A percentile compares a stretch with the other conserved stretches of the same genome.
Conservation (phyloP, 106 monocot genomes). For the Acanthochlamys bracteata region DNA sequence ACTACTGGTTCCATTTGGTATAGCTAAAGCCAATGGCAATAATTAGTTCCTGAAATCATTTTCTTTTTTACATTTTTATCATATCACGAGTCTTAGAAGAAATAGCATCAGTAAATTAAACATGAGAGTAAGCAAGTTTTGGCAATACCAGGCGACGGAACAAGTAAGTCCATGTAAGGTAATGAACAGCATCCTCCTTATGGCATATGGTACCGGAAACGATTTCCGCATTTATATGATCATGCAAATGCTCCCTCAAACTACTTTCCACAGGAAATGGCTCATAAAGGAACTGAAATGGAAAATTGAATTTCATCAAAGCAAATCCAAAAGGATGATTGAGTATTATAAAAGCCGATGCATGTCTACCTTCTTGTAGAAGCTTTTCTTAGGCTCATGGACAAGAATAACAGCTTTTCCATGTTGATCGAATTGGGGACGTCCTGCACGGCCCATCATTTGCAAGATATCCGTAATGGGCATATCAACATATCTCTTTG, state of each 20-base stretch:
- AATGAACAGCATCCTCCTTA: slow-evolving; percentile 98
- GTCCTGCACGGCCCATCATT: slow-evolving; percentile 98
- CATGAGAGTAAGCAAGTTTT: no score
- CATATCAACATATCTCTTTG: slow-evolving; percentile 88
- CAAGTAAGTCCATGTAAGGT: slow-evolving; percentile 99
- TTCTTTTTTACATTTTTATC: no score
- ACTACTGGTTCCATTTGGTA: no score
- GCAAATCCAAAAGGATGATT: no score
- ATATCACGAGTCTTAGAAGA: no score
- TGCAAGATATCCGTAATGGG: slow-evolving; percentile 93
- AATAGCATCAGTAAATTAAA: no score
- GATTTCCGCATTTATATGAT: slow-evolving; percentile 90
- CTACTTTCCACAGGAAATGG: slow-evolving; percentile 98
- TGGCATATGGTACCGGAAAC: slow-evolving; percentile 73
- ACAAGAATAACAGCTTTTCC: slow-evolving; percentile 96
- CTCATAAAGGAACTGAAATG: slow-evolving; percentile 90
- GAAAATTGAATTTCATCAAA: no score
- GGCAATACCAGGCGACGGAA: slow-evolving; percentile 77
- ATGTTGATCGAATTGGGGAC: slow-evolving; percentile 78
- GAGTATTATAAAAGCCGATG: no score
- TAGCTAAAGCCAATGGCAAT: no score
- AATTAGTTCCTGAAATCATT: no score
- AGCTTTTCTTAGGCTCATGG: slow-evolving; percentile 88
- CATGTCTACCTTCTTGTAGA: slow-evolving; percentile 99
- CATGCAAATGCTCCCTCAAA: slow-evolving; percentile 80